phyloP scores from a whole-genome alignment of 176 grass and related monocot species.

The Oryza nivara region DNA sequence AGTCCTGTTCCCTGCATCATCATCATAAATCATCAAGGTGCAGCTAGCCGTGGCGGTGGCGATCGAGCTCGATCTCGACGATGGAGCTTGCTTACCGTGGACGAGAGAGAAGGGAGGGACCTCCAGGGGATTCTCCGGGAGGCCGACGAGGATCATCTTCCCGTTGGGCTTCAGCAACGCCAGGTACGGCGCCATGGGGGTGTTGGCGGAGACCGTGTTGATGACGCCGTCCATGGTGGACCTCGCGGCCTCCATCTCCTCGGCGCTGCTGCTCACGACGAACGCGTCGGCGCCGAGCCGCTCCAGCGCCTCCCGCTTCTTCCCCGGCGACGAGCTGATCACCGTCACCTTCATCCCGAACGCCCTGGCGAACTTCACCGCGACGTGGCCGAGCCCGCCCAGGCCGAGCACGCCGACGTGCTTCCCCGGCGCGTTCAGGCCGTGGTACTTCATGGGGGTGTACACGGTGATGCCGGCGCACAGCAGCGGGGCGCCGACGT shows the following conservation, averaged over 20 bases:
- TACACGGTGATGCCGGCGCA: conserved; percentile 10
- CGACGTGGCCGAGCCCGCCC: conserved; percentile 33
- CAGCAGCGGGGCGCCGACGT: too few species aligned
- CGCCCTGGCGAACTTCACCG: background rate
- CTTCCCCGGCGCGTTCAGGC: background rate
- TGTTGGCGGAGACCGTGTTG: conserved; percentile 47
- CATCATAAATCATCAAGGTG: too few species aligned
- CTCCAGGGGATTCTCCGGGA: conserved; percentile 39
- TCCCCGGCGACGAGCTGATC: too few species aligned
- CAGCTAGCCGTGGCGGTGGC: too few species aligned
- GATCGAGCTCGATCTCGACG: too few species aligned
- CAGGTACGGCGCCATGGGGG: conserved; percentile 23
- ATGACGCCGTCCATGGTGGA: conserved; percentile 48
- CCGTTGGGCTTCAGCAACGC: conserved; percentile 37
- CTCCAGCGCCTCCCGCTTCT: background rate
- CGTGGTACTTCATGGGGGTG: conserved; percentile 28
- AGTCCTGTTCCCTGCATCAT: conserved; percentile 14
- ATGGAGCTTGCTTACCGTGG: too few species aligned
- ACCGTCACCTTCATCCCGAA: too few species aligned
- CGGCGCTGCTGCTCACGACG: conserved; percentile 15
- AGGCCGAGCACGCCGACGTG: conserved; percentile 8
- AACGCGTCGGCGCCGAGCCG: conserved; percentile 35
- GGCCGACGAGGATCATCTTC: conserved; percentile 41
- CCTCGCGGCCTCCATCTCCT: background rate
- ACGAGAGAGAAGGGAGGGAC: conserved; percentile 4